Conservation (phyloP, 805 yeast species). For the Kazachstania kunashirensis region DNA sequence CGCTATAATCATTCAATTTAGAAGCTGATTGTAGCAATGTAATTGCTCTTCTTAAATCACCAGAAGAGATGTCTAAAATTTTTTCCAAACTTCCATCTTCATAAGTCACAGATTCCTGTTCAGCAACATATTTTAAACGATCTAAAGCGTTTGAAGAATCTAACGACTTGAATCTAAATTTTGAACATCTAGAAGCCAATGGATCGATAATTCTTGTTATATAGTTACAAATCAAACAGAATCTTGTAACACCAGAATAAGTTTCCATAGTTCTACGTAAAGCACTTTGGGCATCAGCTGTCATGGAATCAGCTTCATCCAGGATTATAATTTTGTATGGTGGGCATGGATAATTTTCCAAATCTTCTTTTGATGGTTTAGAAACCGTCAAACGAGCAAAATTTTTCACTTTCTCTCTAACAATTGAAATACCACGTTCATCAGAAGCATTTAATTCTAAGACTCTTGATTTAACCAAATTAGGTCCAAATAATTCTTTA, state of each 20-base stretch:
- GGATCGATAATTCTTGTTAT: conserved; percentile 96
- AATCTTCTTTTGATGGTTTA: conserved; percentile 61
- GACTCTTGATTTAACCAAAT: conserved; percentile 56
- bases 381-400: conserved; percentile 82
- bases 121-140: conserved; percentile 52
- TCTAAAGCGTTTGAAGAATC: conserved; percentile 60
- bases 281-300: conserved; percentile 93
- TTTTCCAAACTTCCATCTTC: conserved; percentile 47
- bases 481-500: conserved; percentile 69
- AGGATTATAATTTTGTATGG: conserved; percentile 88
- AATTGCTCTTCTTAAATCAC: conserved; percentile 90
- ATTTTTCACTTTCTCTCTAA: conserved; percentile 73
- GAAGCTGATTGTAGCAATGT: conserved; percentile 82
- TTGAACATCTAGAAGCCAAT: conserved; percentile 90
- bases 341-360: conserved; percentile 81
- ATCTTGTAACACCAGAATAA: conserved; percentile 81
- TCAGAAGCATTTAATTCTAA: conserved; percentile 83
- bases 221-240: conserved; percentile 91
- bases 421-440: conserved; percentile 83
- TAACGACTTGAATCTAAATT: conserved; percentile 78
- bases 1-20: conserved; percentile 36
- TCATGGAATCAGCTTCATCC: conserved; percentile 97
- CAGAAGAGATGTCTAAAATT: conserved; percentile 65
- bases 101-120: conserved; percentile 36
- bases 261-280: conserved; percentile 90